Percentiles rank a stretch among this genome's conserved stretches.
Evolutionary conservation across 2,329 filamentous ascomycete genomes (phyloP).

Genomic region (Myotisia sp.): DNA sequence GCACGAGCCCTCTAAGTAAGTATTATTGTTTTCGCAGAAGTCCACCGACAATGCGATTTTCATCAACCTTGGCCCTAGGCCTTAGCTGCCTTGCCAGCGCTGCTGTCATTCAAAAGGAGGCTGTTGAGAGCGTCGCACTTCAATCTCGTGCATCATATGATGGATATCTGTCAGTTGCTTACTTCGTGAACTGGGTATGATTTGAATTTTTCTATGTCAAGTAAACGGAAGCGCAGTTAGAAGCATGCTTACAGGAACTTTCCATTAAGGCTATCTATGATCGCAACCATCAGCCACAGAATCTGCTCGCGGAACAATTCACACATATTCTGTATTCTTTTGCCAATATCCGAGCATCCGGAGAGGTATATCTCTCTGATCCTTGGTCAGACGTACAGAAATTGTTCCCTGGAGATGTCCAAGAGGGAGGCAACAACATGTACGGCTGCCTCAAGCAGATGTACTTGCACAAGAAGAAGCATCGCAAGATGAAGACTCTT

Average conservation of each 20-base stretch:
- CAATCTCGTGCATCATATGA: not conserved
- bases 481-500: slow-evolving; percentile 64
- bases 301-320: slow-evolving; percentile 64
- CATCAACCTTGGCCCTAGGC: slow-evolving; percentile 3
- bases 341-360: slow-evolving; percentile 64
- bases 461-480: slow-evolving; percentile 57
- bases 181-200: slow-evolving; percentile 11
- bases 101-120: not conserved
- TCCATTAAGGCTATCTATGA: slow-evolving; percentile 59
- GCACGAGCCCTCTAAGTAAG: too few relatives aligned
- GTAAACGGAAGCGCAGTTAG: not conserved
- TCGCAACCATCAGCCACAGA: slow-evolving; percentile 69
- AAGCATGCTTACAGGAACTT: not conserved
- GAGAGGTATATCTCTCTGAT: slow-evolving; percentile 66
- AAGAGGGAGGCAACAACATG: slow-evolving; percentile 53
- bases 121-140: not conserved
- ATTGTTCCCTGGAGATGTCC: slow-evolving; percentile 52
- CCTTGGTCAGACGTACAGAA: slow-evolving; percentile 54
- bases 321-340: slow-evolving; percentile 88
- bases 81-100: slow-evolving; percentile 3
- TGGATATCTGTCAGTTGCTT: slow-evolving; percentile 8
- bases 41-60: slow-evolving; percentile 5
- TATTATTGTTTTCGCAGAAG: too few relatives aligned
- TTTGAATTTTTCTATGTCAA: not conserved
- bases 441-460: slow-evolving; percentile 70